These are phyloP conservation scores for Glebionis coronaria DNA, from an alignment of 129 eudicot species.

Conservation along the genomic window DNA sequence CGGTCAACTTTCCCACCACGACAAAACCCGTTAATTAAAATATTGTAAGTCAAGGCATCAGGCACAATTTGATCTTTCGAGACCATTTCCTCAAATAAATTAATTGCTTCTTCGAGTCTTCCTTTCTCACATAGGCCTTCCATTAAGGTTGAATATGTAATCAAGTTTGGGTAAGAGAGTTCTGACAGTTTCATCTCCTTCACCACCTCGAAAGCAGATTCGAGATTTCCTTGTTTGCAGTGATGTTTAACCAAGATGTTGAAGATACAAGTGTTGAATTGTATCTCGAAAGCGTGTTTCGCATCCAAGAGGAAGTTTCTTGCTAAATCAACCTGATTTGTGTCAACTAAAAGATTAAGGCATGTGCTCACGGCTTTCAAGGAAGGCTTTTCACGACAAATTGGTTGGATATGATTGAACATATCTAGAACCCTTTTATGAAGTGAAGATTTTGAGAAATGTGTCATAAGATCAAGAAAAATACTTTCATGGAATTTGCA, in stretches of 20 bases:
- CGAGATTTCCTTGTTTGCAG: conserved; percentile 70
- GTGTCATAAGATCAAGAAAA: conserved; percentile 69
- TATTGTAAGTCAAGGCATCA: conserved; percentile 75
- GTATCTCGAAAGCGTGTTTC: conserved; percentile 41
- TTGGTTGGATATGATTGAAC: conserved; percentile 55
- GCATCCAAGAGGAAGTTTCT: conserved; percentile 52
- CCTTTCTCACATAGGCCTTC: conserved; percentile 65
- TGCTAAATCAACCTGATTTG: conserved; percentile 61
- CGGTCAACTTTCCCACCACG: conserved; percentile 61
- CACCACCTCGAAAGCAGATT: conserved; percentile 72
- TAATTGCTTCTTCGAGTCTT: conserved; percentile 63
- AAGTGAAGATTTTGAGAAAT: conserved; percentile 49
- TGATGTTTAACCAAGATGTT: conserved; percentile 90
- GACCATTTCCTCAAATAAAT: conserved; percentile 83
- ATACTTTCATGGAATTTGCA: conserved; percentile 87
- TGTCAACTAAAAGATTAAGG: conserved; percentile 81
- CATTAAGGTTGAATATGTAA: conserved; percentile 78
- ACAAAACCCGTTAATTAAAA: conserved; percentile 74
- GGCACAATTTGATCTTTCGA: conserved; percentile 63
- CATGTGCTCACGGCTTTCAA: conserved; percentile 80
- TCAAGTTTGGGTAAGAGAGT: conserved; percentile 59
- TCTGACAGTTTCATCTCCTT: conserved; percentile 65
- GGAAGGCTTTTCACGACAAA: conserved; percentile 77
- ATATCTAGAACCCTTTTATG: conserved; percentile 71
- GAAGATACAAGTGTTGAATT: conserved; percentile 82